Base-by-base conservation (phyloP, 768 basidiomycete species). In the Macrolepiota dolichaula region DNA sequence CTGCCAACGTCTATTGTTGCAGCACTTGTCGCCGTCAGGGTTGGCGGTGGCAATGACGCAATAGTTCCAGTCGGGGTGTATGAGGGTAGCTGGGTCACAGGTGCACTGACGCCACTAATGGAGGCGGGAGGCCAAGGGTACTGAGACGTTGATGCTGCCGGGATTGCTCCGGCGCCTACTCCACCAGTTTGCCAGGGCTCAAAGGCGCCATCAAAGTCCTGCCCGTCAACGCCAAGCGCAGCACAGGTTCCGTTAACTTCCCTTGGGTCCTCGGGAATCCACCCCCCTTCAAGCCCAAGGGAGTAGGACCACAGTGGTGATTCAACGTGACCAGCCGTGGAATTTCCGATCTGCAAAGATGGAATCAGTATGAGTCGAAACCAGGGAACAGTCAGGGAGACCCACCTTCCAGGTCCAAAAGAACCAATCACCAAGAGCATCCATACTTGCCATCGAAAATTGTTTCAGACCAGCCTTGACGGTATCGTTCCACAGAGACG, bases 171-270 rank as follows among this genome's bases (percentile, higher is more conserved):
- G 76, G 87, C 68, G 69, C 76, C 67, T 75, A 80, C 67, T 40
- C 87, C 91, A 40, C 91, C 92, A 38, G 88, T 90, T 72, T 85
- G 83, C 82, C 86, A 91, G 1, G 87, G 62, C 29, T 80, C 64
- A 64, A 87, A 84, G 1, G 78, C 76, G 4, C 81, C 82, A 57
- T 72, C 68, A 62, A 78, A 81, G 6, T 69, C 47, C 5, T 71
- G 66, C 11, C 71, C 72, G 4, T 72, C 54, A 5, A 76, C 74
- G 22, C 84, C 87, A 35, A 90, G 75, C 1, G 79, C 74, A 24
- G 63, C 75, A 70, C 94, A 97, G 46, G 80, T 72, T 71, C 68
- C 94, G 25, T 70, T 57, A 1, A 73, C 92, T n/a, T 77, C 63
- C 25, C 78, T 66, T n/a, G 79, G 78, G 56, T 89, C 78, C 61